Evolutionary conservation across 805 yeast species (phyloP).

Genomic region (Candida boleticola): DNA sequence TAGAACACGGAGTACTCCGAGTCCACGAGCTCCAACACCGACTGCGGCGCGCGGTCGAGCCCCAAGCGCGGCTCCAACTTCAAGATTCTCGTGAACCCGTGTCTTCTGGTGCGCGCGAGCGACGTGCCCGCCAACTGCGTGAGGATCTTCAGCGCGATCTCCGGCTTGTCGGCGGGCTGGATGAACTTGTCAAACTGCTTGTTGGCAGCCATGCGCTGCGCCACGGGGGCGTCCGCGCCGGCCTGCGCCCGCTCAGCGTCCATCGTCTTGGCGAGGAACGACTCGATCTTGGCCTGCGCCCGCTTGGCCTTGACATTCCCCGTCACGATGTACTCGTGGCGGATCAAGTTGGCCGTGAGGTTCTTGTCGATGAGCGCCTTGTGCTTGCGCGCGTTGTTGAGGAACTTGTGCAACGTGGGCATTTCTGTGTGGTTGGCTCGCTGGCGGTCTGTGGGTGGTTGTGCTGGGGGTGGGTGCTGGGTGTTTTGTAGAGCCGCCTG

Average conservation of each 20-base stretch:
- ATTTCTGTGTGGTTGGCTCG: too few relatives aligned
- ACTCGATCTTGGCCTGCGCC: conserved; percentile 41
- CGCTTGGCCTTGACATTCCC: conserved; percentile 44
- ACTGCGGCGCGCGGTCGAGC: conserved; percentile 83
- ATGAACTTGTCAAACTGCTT: conserved; percentile 20
- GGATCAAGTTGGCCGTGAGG: conserved; percentile 41
- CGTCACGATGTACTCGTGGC: conserved; percentile 44
- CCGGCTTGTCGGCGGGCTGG: conserved; percentile 50
- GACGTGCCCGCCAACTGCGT: conserved; percentile 31
- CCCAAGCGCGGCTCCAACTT: conserved; percentile 82
- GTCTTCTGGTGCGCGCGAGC: conserved; percentile 42
- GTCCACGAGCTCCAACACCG: conserved; percentile 84
- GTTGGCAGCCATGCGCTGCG: conserved; percentile 12
- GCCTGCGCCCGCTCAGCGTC: conserved; percentile 11
- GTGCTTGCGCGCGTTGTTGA: conserved; percentile 42
- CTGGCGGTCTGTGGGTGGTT: not conserved
- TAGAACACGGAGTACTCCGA: conserved; percentile 60
- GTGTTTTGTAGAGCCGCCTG: too few relatives aligned
- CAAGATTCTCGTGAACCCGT: conserved; percentile 85
- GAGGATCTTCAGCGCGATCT: conserved; percentile 57
- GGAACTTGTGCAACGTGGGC: conserved; percentile 43
- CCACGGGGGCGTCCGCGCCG: not conserved
- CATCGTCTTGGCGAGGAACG: conserved; percentile 33
- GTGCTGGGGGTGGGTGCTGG: not conserved
- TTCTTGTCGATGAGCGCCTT: conserved; percentile 45